Conservation (phyloP, 2,329 filamentous ascomycete species). For the Biscogniauxia marginata region DNA sequence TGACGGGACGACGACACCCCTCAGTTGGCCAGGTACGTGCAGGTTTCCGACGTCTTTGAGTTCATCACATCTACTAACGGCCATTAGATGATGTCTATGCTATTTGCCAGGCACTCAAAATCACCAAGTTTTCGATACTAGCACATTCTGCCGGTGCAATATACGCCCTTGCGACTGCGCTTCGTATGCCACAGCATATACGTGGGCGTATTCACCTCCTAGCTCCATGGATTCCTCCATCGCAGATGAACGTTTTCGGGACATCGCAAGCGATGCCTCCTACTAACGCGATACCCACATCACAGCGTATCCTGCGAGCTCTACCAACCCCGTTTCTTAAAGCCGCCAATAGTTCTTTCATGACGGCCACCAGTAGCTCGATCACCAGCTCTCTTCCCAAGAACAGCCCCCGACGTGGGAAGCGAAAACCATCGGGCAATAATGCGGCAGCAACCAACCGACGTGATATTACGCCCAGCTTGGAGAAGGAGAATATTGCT, state of each 20-base stretch:
- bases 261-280: conserved; percentile 73
- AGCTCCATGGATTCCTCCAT: conserved; percentile 96
- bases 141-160: conserved; percentile 98
- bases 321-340: conserved; percentile 88
- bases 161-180: conserved; percentile 89
- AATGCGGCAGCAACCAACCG: conserved; percentile 33
- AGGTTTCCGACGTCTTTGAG: conserved; percentile 1
- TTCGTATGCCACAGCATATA: conserved; percentile 95
- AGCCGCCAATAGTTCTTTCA: conserved; percentile 92
- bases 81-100: conserved; percentile 75
- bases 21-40: conserved; percentile 85
- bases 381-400: conserved; percentile 77
- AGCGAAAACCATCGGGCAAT: conserved; percentile 53
- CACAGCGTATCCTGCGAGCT: conserved; percentile 85
- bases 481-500: conserved; percentile 52
- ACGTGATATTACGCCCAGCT: conserved; percentile 36
- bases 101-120: conserved; percentile 87
- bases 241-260: conserved; percentile 79
- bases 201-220: conserved; percentile 90
- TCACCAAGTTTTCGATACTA: conserved; percentile 93
- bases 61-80: conserved; percentile 28
- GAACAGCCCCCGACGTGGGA: conserved; percentile 54
- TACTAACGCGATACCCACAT: conserved; percentile 82
- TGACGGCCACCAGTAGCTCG: conserved; percentile 85
- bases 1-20: conserved; percentile 78